Evolutionary conservation across 306 rosid species (phyloP).

Genomic region (Fragaria iinumae): DNA sequence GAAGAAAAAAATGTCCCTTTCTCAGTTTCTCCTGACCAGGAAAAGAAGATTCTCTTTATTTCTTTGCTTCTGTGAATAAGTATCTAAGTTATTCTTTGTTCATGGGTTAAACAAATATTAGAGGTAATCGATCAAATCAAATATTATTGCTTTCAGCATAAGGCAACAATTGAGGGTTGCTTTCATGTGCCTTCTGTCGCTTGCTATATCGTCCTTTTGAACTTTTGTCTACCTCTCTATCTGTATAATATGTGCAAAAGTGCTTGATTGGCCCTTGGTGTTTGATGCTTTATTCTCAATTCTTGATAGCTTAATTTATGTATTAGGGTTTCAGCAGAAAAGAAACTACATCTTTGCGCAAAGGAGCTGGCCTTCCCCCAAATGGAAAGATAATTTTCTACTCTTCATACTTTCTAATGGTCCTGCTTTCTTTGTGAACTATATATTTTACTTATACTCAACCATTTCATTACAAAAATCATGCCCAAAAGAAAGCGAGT

Average conservation of each 20-base stretch:
- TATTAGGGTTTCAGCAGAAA: background rate
- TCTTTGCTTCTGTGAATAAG: background rate
- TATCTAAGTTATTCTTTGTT: background rate
- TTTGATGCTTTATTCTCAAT: background rate
- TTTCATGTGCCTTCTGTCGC: conserved; percentile 7
- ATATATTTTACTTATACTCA: background rate
- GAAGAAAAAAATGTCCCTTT: background rate
- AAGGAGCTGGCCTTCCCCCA: background rate
- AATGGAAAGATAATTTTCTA: background rate
- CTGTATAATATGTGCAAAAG: conserved; percentile 4
- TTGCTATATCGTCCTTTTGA: background rate
- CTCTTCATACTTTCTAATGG: background rate
- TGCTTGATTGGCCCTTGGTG: conserved; percentile 3
- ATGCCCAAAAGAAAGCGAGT: background rate
- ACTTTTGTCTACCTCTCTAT: background rate
- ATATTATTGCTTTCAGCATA: background rate
- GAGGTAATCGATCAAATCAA: background rate
- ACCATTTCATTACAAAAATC: background rate
- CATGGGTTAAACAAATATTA: background rate
- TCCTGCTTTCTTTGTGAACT: background rate
- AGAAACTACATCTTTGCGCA: background rate
- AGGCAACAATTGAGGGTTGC: background rate
- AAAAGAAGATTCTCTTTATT: background rate
- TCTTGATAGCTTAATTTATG: background rate
- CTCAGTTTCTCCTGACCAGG: background rate